Base-by-base conservation (phyloP, 495 filamentous ascomycete species). In the Choiromyces venosus region DNA sequence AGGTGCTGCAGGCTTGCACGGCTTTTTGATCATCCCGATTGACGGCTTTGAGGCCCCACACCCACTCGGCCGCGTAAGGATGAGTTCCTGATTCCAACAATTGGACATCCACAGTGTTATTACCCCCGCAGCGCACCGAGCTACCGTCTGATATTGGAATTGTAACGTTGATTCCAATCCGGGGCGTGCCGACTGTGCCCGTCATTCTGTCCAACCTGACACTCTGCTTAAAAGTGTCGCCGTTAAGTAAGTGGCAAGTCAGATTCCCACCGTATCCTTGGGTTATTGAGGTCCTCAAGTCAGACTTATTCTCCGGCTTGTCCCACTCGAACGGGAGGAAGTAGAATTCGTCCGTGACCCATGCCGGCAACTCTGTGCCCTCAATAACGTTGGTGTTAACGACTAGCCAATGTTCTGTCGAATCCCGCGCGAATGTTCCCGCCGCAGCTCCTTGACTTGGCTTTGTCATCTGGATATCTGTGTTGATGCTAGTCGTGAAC, bases 311-410 rank as follows among this genome's bases (percentile, higher is more conserved):
- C 1, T 6, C 19, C 5, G 66, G 67, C 16, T 69, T 67, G 4
- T 56, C 33, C 71, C 71, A 73, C 37, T 69, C 56, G 25, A 75
- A 75, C 3, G 74, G 74, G n/a, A 75, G 71, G 5, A 75, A 75
- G 37, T 75, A 75, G 38, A 73, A 74, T 18, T 74, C 71, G 33
- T 21, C 19, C 4, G 74, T 38, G 56, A 74, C 71, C 74, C 74
- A 75, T 18, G 71, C 46, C 2, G 74, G 74, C 2, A 73, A 64
- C 1, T 38, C 70, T 1, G 66, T 29, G 1, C 4, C 38, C 39
- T 73, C 66, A 18, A 71, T 74, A 44, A 69, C 37, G 38, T 73
- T 75, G 33, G 66, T n/a, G 40, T 65, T 42, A 16, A 21, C 72
- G 14, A 74, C 56, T 1, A 42, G 40, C 40, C 40, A 42, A 42